Base-by-base conservation (phyloP, 805 yeast genomes). In the Saturnispora gosingensis region DNA sequence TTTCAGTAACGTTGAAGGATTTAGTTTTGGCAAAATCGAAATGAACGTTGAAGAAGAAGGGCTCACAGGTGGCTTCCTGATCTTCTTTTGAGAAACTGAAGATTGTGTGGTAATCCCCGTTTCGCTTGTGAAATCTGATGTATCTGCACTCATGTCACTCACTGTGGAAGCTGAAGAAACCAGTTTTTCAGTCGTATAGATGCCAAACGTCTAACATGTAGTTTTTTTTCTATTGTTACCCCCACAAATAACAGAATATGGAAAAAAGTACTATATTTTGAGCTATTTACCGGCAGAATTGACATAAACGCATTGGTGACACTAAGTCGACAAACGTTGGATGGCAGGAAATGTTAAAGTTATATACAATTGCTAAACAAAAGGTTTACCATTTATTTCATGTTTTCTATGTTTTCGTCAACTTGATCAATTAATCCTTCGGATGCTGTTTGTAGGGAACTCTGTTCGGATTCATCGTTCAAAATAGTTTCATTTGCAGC, bases 1-100 rank as follows among this genome's bases (percentile, higher is more conserved):
- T 27, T 51, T 51, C 22, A 62, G 43, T 40, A 62, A 55, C 44
- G 63, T 60, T 4, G 68, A 61, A 4, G 68, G 67, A 45, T 63
- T 62, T 13, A 65, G 32, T 9, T 38, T 27, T 18, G 38, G 13
- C 30, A 49, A 15, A n/a, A 43, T n/a, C 5, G 44, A 25, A 6
- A 49, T 16, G 15, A 38, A 36, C 4, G 48, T 34, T 18, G 52
- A 49, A 9, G 52, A 49, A 22, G 18, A 20, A 13, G 48, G 18
- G 16, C 30, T 46, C 20, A 44, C 25, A 7, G 45, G 45, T 36
- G 52, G 52, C 20, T 28, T 49, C 22, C 39, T 36, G 4, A 40
- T 22, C 7, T 13, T 10, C 22, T 24, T 32, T 2, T 9, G 22
- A 10, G 22, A 32, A 4, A 30, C 3, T 4, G 25, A 20, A 8